Percentiles rank a stretch among this genome's conserved stretches.
Conservation (phyloP, 1,139 yeast species). For the Pichiaceae sp. region DNA sequence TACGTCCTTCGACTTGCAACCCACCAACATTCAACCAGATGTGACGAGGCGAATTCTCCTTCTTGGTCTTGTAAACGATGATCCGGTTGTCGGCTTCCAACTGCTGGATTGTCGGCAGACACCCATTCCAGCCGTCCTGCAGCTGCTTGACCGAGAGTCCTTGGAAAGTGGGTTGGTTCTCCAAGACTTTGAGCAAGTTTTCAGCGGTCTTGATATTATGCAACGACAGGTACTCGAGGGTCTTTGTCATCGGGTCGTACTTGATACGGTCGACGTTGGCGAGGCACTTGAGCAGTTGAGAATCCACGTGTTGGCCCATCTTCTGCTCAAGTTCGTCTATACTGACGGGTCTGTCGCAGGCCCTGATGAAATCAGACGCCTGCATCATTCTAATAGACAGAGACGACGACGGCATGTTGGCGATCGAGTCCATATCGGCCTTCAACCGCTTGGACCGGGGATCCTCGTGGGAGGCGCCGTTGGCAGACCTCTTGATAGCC, state of each 20-base stretch:
- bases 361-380: conserved; percentile 82
- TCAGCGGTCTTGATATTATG: conserved; percentile 80
- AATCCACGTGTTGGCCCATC: conserved; percentile 32
- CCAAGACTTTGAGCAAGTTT: conserved; percentile 65
- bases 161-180: conserved; percentile 78
- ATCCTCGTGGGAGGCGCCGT: conserved; percentile 7
- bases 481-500: conserved; percentile 6
- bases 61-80: conserved; percentile 78
- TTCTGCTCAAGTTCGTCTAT: conserved; percentile 54
- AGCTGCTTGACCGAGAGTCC: conserved; percentile 86
- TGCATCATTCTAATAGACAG: conserved; percentile 23
- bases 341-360: conserved; percentile 60
- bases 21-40: conserved; percentile 89
- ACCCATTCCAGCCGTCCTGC: conserved; percentile 97
- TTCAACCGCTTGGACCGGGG: conserved; percentile 2
- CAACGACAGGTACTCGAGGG: conserved; percentile 80
- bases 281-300: conserved; percentile 58
- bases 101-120: conserved; percentile 66
- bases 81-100: conserved; percentile 71
- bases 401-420: conserved; percentile 9
- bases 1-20: conserved; percentile 44
- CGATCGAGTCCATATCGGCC: conserved; percentile 2
- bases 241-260: conserved; percentile 48
- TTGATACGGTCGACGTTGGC: conserved; percentile 69
- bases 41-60: conserved; percentile 83